Base-by-base conservation (phyloP, 208 protist species). In the Histomonas meleagridis region DNA sequence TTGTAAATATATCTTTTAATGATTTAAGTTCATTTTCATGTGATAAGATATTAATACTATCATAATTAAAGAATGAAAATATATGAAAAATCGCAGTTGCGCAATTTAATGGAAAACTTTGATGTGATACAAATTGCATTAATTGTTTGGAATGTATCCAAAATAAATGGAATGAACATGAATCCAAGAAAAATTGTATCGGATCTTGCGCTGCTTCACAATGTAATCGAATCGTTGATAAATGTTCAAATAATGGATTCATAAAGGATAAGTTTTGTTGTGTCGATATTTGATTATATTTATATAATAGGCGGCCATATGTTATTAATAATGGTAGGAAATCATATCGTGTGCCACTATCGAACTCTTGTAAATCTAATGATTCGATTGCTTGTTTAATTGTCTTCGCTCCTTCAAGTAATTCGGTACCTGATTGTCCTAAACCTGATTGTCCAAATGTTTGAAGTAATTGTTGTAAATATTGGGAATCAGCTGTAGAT, bases 11-110 rank as follows among this genome's bases (percentile, higher is more conserved):
- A 40, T 32, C 21, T 35, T 12, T 5, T 43, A 32, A 26, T 72
- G 65, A 43, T 12, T 32, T 7, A 16, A 10, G 10, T 72, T 72
- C 65, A 40, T 12, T n/a, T 12, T 12, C 32, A 16, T 72, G 65
- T 32, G 40, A 40, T 57, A 46, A 43, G 0, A 86, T 32, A 16
- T 55, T 28, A 49, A 86, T 55, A 51, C 28, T 55, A 35, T 86
- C 76, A 48, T 86, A 86, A n/a, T 86, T 86, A n/a, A 86, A 86
- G 18, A 55, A 55, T 7, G 43, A 43, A n/a, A 86, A 86, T 4
- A 51, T 28, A 55, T 86, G 76, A 4, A 86, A 32, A 26, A 86
- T 38, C 9, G 46, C 43, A 51, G 35, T 86, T 18, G 46, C 32
- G 10, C n/a, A 26, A 57, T 32, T 46, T 3, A 86, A 57, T 35